Percentiles rank a stretch among this genome's conserved stretches.
Evolutionary conservation across 768 basidiomycete species (phyloP).

Genomic region (Cyathus striatus): DNA sequence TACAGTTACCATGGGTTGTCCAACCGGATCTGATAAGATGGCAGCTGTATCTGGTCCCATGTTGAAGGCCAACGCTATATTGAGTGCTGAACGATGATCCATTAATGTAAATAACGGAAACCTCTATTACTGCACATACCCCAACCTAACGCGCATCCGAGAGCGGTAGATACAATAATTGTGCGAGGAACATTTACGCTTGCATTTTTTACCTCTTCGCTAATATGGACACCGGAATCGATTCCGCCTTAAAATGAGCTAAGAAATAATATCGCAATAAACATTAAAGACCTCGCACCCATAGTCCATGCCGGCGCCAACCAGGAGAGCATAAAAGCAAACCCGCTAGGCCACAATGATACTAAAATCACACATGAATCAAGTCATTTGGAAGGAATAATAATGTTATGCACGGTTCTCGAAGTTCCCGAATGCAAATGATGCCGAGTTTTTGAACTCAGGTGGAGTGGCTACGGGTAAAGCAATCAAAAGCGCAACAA

Average conservation of each 20-base stretch:
- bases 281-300: conserved; percentile 8
- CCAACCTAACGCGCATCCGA: conserved; percentile 39
- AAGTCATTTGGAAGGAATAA: background rate
- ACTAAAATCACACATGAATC: conserved; percentile 14
- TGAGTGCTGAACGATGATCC: conserved; percentile 22
- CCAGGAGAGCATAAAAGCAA: conserved; percentile 34
- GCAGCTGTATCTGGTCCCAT: conserved; percentile 41
- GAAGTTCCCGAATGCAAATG: conserved; percentile 29
- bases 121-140: conserved; percentile 20
- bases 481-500: conserved; percentile 27
- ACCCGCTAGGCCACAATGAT: conserved; percentile 36
- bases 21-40: conserved; percentile 27
- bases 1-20: conserved; percentile 39
- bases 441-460: conserved; percentile 26
- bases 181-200: conserved; percentile 49
- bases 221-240: conserved; percentile 45
- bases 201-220: conserved; percentile 51
- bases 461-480: conserved; percentile 30
- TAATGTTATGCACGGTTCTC: conserved; percentile 20
- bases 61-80: conserved; percentile 40
- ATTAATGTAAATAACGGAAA: background rate
- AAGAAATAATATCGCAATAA: conserved; percentile 21
- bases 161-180: conserved; percentile 36
- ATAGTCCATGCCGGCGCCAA: conserved; percentile 14
- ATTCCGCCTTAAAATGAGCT: conserved; percentile 29